Evolutionary conservation across 129 eudicot species (phyloP), one percentile per base, ranked within the genome.

Genomic region (Tanacetum coccineum): DNA sequence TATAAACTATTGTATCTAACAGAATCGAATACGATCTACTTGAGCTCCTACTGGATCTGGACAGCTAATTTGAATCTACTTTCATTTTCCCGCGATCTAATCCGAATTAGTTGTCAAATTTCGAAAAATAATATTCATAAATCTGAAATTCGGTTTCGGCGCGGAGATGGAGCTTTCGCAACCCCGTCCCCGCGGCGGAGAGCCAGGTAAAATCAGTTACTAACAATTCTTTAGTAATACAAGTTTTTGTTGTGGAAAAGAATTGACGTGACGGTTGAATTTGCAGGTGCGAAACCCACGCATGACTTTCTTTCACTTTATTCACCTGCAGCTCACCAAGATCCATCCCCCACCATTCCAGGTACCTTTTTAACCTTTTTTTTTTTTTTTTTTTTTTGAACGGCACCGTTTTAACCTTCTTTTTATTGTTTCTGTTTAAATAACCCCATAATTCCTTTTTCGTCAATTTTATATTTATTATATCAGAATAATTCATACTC

Each of bases 271-370:
- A 25, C 9, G 40, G 63, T 48, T 62, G 74, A 40, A 67, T 74
- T 78, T 69, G 52, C 81, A 85, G 97, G 89, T 58, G 85, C 79
- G 17, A 91, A 91, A 68, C 74, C 96, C 9, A 91, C 96, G 7
- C 96, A 87, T 49, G 97, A 91, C 50, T 91, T 91, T 71, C 96
- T 91, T 36, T 87, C 97, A 13, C 97, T 85, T 22, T 91, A 81
- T 70, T 81, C 97, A 59, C 80, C 97, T 25, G 75, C n/a, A n/a
- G n/a, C 30, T 55, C 88, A 87, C 40, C 97, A 87, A 81, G 96
- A 91, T 85, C 83, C 90, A 66, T 67, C 74, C 8, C 81, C 71
- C 40, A 74, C 2, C 59, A 74, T 74, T 56, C 66, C 71, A 66
- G 78, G 78, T 74, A 71, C 5, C 21, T 13, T 36, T 68, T n/a